Evolutionary conservation across 2,329 filamentous ascomycete species (phyloP).

Genomic region (Geosmithia putterillii): DNA sequence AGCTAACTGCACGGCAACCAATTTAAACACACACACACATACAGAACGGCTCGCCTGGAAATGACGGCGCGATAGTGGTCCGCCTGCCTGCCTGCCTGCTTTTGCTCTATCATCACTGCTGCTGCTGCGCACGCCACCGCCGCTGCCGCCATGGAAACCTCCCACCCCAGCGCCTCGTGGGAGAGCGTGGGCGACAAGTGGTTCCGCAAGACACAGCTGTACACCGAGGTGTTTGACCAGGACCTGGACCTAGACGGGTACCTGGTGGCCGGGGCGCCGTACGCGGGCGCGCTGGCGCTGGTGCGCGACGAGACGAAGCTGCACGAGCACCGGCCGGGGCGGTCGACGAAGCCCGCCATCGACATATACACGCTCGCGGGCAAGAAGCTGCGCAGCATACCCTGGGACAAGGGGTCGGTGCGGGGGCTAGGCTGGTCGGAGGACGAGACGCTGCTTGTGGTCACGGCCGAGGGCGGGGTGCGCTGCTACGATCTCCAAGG

Average conservation of each 20-base stretch:
- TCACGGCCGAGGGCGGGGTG: constrained; percentile 82
- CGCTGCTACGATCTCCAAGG: constrained; percentile 86
- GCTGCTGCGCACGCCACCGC: too few relatives aligned
- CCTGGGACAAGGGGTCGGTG: constrained; percentile 84
- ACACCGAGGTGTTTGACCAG: constrained; percentile 84
- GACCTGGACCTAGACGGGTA: constrained; percentile 94
- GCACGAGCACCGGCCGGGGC: constrained; percentile 61
- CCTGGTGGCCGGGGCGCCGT: constrained; percentile 80
- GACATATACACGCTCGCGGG: constrained; percentile 92
- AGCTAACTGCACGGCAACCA: background rate
- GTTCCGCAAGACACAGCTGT: constrained; percentile 90
- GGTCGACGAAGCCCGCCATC: constrained; percentile 68
- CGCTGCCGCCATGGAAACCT: constrained; percentile 50
- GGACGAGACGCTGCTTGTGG: constrained; percentile 80
- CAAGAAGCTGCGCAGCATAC: constrained; percentile 72
- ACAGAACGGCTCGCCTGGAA: background rate
- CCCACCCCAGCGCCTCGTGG: constrained; percentile 76
- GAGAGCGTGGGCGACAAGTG: constrained; percentile 86
- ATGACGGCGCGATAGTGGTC: background rate
- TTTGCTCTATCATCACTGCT: too few relatives aligned
- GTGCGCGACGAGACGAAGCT: constrained; percentile 83
- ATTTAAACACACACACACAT: background rate
- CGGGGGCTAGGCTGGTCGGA: constrained; percentile 92
- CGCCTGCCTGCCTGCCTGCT: background rate
- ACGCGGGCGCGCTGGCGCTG: constrained; percentile 82